phyloP scores from a whole-genome alignment of 2,329 filamentous ascomycete genomes.

The Cryphonectria naterciae region DNA sequence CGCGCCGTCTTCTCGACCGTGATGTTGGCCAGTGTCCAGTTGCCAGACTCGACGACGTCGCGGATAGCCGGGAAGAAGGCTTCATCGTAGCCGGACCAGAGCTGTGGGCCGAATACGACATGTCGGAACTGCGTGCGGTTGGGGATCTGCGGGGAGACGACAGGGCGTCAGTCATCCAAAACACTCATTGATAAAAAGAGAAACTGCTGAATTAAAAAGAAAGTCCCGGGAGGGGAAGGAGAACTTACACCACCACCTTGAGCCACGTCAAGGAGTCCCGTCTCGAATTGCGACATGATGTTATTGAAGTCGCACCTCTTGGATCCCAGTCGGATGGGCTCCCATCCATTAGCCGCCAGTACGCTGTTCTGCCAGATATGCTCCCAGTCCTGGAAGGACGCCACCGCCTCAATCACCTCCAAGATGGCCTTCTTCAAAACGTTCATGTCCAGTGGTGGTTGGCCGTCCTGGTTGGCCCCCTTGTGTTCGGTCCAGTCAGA shows the following conservation, averaged over 20 bases:
- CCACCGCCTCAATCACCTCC: slow-evolving; percentile 62
- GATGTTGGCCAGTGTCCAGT: slow-evolving; percentile 70
- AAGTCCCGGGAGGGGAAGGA: slow-evolving; percentile 1
- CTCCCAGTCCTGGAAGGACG: slow-evolving; percentile 76
- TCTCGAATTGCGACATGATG: slow-evolving; percentile 81
- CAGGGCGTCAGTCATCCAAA: background rate
- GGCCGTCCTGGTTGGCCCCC: slow-evolving; percentile 44
- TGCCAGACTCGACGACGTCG: slow-evolving; percentile 72
- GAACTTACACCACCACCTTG: slow-evolving; percentile 72
- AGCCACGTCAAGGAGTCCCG: slow-evolving; percentile 77
- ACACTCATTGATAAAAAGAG: background rate
- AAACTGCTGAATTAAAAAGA: too few relatives aligned
- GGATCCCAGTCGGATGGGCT: slow-evolving; percentile 68
- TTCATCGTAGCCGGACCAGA: slow-evolving; percentile 71
- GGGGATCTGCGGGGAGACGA: slow-evolving; percentile 61
- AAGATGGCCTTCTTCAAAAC: slow-evolving; percentile 66
- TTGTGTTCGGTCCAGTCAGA: slow-evolving; percentile 63
- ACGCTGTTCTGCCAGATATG: slow-evolving; percentile 75
- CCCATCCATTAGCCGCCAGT: slow-evolving; percentile 73
- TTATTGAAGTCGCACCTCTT: slow-evolving; percentile 78
- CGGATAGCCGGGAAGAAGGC: slow-evolving; percentile 82
- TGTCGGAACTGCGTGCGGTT: slow-evolving; percentile 94
- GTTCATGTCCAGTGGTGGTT: slow-evolving; percentile 53
- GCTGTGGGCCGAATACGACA: slow-evolving; percentile 81
- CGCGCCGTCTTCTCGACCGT: slow-evolving; percentile 73